Percentiles rank a stretch among this genome's conserved stretches.
phyloP scores from a whole-genome alignment of 306 rosid species.

The Echinosophora koreensis region DNA sequence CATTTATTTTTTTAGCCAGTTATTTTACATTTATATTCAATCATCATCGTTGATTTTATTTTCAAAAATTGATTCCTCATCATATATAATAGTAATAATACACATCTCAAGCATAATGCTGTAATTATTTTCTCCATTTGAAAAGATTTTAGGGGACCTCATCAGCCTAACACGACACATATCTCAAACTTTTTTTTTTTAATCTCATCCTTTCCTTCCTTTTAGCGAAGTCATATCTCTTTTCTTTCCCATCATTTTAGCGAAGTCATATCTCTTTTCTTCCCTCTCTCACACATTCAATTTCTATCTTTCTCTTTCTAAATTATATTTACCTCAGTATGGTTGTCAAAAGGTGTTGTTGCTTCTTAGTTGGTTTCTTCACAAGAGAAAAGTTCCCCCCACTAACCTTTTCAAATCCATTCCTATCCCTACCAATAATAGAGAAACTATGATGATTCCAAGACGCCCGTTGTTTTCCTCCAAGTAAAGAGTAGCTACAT shows the following conservation, averaged over 20 bases:
- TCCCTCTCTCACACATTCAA: conserved; percentile 52
- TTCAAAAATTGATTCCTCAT: too few species aligned
- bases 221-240: conserved; percentile 23
- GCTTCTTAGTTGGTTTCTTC: conserved; percentile 77
- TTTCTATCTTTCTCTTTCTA: conserved; percentile 39
- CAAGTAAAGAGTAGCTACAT: conserved; percentile 42
- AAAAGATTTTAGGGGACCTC: conserved; percentile 57
- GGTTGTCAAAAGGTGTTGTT: conserved; percentile 74
- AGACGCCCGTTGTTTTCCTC: conserved; percentile 47
- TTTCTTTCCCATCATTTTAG: conserved; percentile 52
- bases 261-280: conserved; percentile 36
- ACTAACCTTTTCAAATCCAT: conserved; percentile 56
- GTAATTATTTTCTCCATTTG: conserved; percentile 60
- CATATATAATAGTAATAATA: not conserved
- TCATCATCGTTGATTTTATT: too few species aligned
- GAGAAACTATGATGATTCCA: conserved; percentile 59
- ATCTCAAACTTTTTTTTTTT: conserved; percentile 38
- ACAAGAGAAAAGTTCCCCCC: conserved; percentile 57
- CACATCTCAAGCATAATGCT: conserved; percentile 57
- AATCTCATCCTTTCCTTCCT: conserved; percentile 24
- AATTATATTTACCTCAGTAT: conserved; percentile 56
- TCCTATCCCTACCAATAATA: conserved; percentile 64
- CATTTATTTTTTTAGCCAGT: too few species aligned
- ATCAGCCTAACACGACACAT: conserved; percentile 48
- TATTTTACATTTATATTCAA: too few species aligned